Conservation (phyloP, 1,284 basidiomycete genomes). For the Moesziomyces aphidis region DNA sequence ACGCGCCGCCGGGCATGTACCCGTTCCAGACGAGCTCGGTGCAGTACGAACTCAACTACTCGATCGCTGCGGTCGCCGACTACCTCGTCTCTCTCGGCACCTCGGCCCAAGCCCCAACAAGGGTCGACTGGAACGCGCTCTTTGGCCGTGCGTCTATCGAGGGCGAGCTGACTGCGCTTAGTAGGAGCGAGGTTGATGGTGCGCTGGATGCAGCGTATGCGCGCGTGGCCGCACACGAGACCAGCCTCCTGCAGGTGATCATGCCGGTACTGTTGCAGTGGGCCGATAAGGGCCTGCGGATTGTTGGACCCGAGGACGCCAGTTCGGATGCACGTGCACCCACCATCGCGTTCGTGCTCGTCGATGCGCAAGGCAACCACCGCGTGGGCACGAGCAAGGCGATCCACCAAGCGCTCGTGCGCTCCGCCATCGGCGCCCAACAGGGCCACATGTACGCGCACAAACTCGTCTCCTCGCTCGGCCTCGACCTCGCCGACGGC, state of each 20-base stretch:
- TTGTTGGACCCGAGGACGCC: constrained; percentile 74
- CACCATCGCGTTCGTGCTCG: constrained; percentile 79
- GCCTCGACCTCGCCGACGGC: constrained; percentile 71
- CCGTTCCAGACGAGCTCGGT: constrained; percentile 72
- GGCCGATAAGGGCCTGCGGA: constrained; percentile 70
- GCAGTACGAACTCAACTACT: constrained; percentile 79
- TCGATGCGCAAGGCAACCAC: constrained; percentile 64
- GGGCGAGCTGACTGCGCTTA: not conserved
- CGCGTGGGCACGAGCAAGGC: constrained; percentile 73
- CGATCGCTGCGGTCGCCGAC: constrained; percentile 74
- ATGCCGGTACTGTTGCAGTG: constrained; percentile 70
- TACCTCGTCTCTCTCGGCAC: constrained; percentile 75
- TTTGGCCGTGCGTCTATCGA: not conserved
- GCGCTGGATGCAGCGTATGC: constrained; percentile 57
- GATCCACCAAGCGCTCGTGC: constrained; percentile 72
- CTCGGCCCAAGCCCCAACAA: not conserved
- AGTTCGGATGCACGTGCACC: constrained; percentile 71
- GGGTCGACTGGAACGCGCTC: constrained; percentile 28
- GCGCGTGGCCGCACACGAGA: constrained; percentile 71
- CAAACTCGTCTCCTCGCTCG: constrained; percentile 73
- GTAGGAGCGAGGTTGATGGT: constrained; percentile 3
- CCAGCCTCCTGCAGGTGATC: constrained; percentile 69
- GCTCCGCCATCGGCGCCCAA: constrained; percentile 76
- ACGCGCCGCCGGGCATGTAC: constrained; percentile 72
- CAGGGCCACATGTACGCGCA: constrained; percentile 84